These are phyloP conservation scores for Byssochlamys sp. DNA, from an alignment of 2,329 filamentous ascomycete genomes.

Conservation along the genomic window DNA sequence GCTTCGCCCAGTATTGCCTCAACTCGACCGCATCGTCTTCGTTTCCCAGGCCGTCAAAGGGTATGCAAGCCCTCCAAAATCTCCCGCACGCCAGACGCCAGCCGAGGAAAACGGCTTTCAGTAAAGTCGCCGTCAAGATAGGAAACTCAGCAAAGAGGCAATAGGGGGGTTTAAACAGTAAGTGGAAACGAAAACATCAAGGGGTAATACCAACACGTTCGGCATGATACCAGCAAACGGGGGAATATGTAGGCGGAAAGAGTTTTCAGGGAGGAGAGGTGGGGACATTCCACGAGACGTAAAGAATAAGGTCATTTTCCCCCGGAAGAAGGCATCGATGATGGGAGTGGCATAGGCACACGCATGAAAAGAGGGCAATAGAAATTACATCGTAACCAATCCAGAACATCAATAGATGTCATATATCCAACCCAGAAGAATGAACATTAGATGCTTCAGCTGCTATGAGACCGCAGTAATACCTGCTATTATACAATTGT, in stretches of 20 bases:
- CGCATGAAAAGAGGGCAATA: slow-evolving; percentile 17
- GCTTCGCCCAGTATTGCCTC: slow-evolving; percentile 2
- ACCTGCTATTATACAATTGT: slow-evolving; percentile 19
- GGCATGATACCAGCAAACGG: background rate
- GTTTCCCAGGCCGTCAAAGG: slow-evolving; percentile 4
- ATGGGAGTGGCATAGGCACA: slow-evolving; percentile 11
- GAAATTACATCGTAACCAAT: slow-evolving; percentile 17
- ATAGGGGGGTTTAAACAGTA: slow-evolving; percentile 1
- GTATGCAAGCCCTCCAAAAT: slow-evolving; percentile 3
- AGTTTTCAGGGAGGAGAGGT: slow-evolving; percentile 3
- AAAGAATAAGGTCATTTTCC: slow-evolving; percentile 7
- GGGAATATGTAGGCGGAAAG: background rate
- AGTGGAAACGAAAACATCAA: slow-evolving; percentile 1
- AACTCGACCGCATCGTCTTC: slow-evolving; percentile 4
- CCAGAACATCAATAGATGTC: background rate
- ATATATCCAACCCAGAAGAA: background rate
- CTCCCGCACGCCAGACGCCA: slow-evolving; percentile 1
- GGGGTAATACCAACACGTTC: background rate
- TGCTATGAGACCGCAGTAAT: slow-evolving; percentile 42
- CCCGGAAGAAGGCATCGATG: slow-evolving; percentile 3
- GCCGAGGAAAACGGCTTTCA: background rate
- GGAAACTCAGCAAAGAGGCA: slow-evolving; percentile 1
- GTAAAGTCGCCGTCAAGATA: background rate
- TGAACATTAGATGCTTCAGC: slow-evolving; percentile 22
- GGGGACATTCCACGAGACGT: slow-evolving; percentile 3